A percentile compares a stretch with the other conserved stretches of the same genome.
phyloP scores from a whole-genome alignment of 495 filamentous ascomycete species.

The Tetracladium setigerum region DNA sequence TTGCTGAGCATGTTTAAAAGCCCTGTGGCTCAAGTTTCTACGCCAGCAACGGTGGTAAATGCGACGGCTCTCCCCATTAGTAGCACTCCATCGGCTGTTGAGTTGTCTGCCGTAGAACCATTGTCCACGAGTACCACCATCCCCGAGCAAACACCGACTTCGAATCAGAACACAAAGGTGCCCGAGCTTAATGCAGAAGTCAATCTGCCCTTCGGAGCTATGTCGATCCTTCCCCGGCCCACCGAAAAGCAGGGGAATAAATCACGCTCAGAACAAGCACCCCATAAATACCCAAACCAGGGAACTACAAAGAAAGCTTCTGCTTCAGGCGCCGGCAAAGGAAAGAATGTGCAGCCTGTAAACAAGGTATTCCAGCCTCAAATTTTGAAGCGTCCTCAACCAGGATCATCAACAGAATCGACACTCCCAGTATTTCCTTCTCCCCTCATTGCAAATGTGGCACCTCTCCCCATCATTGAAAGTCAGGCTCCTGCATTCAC shows the following conservation, averaged over 20 bases:
- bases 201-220: slow-evolving; percentile 15
- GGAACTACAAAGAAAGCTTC: slow-evolving; percentile 7
- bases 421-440: slow-evolving; percentile 2
- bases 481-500: slow-evolving; percentile 2
- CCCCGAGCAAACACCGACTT: slow-evolving; percentile 10
- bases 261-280: slow-evolving; percentile 7
- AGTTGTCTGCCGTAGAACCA: slow-evolving; percentile 18
- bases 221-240: slow-evolving; percentile 12
- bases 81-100: slow-evolving; percentile 17
- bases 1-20: slow-evolving; percentile 44
- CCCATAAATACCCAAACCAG: slow-evolving; percentile 12
- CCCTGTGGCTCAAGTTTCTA: slow-evolving; percentile 13
- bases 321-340: background rate
- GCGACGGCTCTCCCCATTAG: slow-evolving; percentile 15
- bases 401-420: slow-evolving; percentile 13
- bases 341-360: background rate
- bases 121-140: slow-evolving; percentile 14
- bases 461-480: slow-evolving; percentile 1
- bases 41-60: slow-evolving; percentile 3
- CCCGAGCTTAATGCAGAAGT: slow-evolving; percentile 19
- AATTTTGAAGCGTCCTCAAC: slow-evolving; percentile 46
- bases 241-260: slow-evolving; percentile 12
- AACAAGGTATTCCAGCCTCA: slow-evolving; percentile 50
- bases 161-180: background rate
- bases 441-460: slow-evolving; percentile 11